Conservation (phyloP, 495 filamentous ascomycete genomes). For the Penicillium roqueforti region DNA sequence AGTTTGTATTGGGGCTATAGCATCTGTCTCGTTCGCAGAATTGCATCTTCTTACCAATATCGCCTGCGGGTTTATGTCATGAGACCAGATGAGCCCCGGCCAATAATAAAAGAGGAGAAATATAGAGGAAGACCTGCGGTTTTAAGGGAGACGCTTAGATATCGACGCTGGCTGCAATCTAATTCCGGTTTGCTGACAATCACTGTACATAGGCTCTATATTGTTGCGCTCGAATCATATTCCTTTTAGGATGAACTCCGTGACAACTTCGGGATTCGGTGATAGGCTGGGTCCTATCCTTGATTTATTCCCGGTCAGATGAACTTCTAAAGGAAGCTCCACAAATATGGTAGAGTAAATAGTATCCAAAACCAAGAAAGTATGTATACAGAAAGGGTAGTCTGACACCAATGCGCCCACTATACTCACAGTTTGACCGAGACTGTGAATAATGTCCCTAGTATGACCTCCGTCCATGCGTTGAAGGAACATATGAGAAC, state of each 20-base stretch:
- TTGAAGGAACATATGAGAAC: conserved; percentile 4
- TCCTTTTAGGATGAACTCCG: not conserved
- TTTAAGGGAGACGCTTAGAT: conserved; percentile 4
- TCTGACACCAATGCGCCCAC: conserved; percentile 3
- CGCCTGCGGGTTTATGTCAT: not conserved
- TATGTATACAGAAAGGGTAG: conserved; percentile 17
- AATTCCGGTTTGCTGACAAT: conserved; percentile 7
- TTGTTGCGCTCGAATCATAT: conserved; percentile 13
- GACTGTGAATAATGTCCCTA: conserved; percentile 6
- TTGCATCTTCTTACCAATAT: conserved; percentile 18
- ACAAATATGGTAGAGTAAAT: not conserved
- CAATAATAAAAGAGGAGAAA: conserved; percentile 8
- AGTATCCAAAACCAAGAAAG: not conserved
- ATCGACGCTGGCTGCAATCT: not conserved
- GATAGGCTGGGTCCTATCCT: not conserved
- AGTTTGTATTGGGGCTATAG: conserved; percentile 7
- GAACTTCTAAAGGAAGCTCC: not conserved
- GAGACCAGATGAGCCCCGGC: not conserved
- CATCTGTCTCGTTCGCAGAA: conserved; percentile 6
- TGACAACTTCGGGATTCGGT: not conserved
- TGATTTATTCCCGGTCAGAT: not conserved
- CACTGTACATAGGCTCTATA: conserved; percentile 27
- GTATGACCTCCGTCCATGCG: conserved; percentile 9
- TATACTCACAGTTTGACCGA: conserved; percentile 7
- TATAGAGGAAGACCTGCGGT: conserved; percentile 13